phyloP scores from a whole-genome alignment of 2,329 filamentous ascomycete genomes.

The Orbilia blumenaviensis region DNA sequence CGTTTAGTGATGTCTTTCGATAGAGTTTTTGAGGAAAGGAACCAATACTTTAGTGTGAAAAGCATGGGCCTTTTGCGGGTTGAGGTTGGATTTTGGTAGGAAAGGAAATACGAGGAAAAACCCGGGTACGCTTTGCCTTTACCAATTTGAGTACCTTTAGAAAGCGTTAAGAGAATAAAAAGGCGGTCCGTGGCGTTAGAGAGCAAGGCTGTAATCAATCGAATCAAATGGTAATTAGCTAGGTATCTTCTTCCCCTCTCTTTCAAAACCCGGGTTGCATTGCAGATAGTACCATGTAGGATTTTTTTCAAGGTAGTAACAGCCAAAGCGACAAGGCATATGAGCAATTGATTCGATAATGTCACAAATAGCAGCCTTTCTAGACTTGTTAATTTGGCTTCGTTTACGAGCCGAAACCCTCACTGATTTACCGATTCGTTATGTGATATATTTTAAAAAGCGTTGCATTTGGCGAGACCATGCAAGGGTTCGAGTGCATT shows the following conservation, averaged over 20 bases:
- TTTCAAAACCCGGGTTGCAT: no score
- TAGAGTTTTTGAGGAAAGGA: neutral
- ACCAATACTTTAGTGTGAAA: constrained; percentile 6
- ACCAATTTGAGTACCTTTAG: neutral
- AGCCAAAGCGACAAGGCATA: neutral
- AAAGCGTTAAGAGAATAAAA: neutral
- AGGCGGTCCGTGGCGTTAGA: neutral
- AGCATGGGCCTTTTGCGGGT: constrained; percentile 13
- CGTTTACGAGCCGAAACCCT: constrained; percentile 4
- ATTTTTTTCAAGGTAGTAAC: constrained; percentile 17
- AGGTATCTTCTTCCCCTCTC: no score
- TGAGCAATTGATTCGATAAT: neutral
- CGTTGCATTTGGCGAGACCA: constrained; percentile 29
- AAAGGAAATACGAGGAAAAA: neutral
- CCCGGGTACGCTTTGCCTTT: neutral
- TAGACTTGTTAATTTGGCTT: neutral
- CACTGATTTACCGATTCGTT: neutral
- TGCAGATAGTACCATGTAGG: constrained; percentile 10
- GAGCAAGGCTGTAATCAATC: no score
- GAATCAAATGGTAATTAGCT: no score
- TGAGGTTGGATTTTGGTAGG: neutral
- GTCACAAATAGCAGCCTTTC: neutral
- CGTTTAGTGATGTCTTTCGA: constrained; percentile 6
- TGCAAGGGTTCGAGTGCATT: constrained; percentile 12
- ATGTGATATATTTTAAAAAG: constrained; percentile 32